A percentile compares a stretch with the other conserved stretches of the same genome.
Conservation (phyloP, 495 filamentous ascomycete genomes). For the Lindgomyces ingoldianus region DNA sequence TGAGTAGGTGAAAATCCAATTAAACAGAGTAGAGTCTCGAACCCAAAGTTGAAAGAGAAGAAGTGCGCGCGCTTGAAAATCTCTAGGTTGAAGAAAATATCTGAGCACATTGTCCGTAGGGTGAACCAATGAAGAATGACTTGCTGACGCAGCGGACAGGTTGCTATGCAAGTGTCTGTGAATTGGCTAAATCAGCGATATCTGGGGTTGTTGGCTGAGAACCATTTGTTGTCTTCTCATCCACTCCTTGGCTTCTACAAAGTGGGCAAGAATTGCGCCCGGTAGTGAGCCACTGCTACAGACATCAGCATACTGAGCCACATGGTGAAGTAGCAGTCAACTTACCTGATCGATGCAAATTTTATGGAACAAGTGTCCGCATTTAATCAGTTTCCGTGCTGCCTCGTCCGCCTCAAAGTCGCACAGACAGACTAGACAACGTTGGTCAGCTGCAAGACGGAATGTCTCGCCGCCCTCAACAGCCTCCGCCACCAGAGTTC, state of each 20-base stretch:
- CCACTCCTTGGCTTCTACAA: conserved; percentile 72
- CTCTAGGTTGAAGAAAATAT: neutral
- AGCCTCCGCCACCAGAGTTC: conserved; percentile 52
- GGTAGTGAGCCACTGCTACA: conserved; percentile 70
- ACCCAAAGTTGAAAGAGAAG: neutral
- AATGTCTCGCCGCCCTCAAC: conserved; percentile 53
- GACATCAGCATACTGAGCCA: conserved; percentile 20
- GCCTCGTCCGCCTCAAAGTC: conserved; percentile 69
- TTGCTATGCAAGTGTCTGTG: neutral
- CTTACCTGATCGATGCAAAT: conserved; percentile 77
- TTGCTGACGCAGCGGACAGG: neutral
- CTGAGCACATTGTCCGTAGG: neutral
- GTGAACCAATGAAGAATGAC: neutral
- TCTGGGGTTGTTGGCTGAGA: conserved; percentile 4
- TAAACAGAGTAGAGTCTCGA: conserved; percentile 1
- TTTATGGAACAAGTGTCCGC: conserved; percentile 69
- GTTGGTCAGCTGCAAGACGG: conserved; percentile 58
- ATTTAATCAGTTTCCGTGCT: conserved; percentile 63
- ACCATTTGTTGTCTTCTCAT: conserved; percentile 48
- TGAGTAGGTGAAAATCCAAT: neutral
- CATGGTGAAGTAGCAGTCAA: conserved; percentile 13
- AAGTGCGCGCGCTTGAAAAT: neutral
- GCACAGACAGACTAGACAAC: conserved; percentile 71
- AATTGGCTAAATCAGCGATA: neutral
- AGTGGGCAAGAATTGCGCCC: conserved; percentile 78